A percentile compares a stretch with the other conserved stretches of the same genome.
Conservation (phyloP, 2,329 filamentous ascomycete genomes). For the Ceratocystis eucalypticola region DNA sequence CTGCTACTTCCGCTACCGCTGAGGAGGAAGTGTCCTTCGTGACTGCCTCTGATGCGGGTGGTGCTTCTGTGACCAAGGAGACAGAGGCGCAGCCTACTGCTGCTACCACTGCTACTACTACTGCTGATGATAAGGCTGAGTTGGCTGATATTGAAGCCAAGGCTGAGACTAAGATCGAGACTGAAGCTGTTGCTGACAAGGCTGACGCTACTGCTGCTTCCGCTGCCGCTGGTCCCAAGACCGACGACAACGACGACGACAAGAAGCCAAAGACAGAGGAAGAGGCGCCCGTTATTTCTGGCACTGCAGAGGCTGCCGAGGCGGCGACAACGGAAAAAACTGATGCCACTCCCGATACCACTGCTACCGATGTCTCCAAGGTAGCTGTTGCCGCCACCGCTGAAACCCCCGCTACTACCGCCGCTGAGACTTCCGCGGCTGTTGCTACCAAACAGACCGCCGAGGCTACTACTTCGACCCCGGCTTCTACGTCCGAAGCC, state of each 20-base stretch:
- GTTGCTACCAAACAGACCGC: not conserved
- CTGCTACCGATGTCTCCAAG: not conserved
- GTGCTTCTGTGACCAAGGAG: not conserved
- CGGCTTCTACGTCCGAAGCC: slow-evolving; percentile 7
- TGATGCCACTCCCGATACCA: slow-evolving; percentile 13
- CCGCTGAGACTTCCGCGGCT: not conserved
- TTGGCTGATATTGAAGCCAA: not conserved
- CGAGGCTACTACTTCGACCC: not conserved
- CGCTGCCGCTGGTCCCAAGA: not conserved
- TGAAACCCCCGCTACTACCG: not conserved
- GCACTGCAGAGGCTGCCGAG: no score
- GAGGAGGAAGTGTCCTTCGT: slow-evolving; percentile 3
- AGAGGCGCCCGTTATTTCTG: no score
- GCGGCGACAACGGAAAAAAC: not conserved
- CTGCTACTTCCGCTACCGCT: not conserved
- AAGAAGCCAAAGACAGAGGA: not conserved
- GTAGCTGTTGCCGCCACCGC: not conserved
- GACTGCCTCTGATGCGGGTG: slow-evolving; percentile 1
- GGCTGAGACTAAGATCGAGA: not conserved
- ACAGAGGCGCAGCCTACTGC: not conserved
- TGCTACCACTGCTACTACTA: not conserved
- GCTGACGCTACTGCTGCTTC: not conserved
- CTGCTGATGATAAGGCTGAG: not conserved
- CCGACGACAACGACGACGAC: not conserved
- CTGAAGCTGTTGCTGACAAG: not conserved